Conservation (phyloP, 2,329 filamentous ascomycete species). For the Colletotrichum brevisporum region DNA sequence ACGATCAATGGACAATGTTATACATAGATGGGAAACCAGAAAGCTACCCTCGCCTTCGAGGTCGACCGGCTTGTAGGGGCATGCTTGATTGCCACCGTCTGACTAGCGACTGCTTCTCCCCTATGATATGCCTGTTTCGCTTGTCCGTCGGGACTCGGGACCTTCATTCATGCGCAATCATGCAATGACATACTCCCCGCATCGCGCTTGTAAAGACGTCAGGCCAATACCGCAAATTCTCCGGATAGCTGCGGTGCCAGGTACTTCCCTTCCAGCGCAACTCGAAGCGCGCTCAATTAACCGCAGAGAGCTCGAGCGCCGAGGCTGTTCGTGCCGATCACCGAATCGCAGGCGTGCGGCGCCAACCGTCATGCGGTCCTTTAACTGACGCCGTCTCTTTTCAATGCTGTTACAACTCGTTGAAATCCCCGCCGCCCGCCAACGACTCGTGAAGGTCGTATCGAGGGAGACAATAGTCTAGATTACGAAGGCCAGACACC, state of each 20-base stretch:
- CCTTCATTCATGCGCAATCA: slow-evolving; percentile 31
- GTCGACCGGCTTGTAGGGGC: background rate
- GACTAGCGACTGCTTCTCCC: slow-evolving; percentile 11
- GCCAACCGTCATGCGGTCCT: slow-evolving; percentile 7
- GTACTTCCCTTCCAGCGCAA: slow-evolving; percentile 18
- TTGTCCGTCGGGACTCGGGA: slow-evolving; percentile 16
- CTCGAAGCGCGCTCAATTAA: slow-evolving; percentile 3
- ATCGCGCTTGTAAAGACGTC: slow-evolving; percentile 5
- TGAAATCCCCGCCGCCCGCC: slow-evolving; percentile 1
- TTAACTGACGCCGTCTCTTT: slow-evolving; percentile 9
- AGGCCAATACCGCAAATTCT: slow-evolving; percentile 30
- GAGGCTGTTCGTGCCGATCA: slow-evolving; percentile 13
- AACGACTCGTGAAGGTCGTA: slow-evolving; percentile 15
- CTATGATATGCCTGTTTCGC: slow-evolving; percentile 17
- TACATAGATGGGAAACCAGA: too few species aligned
- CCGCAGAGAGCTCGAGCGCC: slow-evolving; percentile 21
- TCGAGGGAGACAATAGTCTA: background rate
- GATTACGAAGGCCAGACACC: background rate
- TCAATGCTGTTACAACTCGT: background rate
- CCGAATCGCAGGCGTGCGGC: background rate
- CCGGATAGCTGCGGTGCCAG: slow-evolving; percentile 15
- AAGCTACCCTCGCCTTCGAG: too few species aligned
- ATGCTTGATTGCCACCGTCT: slow-evolving; percentile 12
- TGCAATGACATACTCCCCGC: slow-evolving; percentile 11
- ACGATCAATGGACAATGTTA: too few species aligned